Evolutionary conservation across 768 basidiomycete species (phyloP).

Genomic region (Tylopilus sp.): DNA sequence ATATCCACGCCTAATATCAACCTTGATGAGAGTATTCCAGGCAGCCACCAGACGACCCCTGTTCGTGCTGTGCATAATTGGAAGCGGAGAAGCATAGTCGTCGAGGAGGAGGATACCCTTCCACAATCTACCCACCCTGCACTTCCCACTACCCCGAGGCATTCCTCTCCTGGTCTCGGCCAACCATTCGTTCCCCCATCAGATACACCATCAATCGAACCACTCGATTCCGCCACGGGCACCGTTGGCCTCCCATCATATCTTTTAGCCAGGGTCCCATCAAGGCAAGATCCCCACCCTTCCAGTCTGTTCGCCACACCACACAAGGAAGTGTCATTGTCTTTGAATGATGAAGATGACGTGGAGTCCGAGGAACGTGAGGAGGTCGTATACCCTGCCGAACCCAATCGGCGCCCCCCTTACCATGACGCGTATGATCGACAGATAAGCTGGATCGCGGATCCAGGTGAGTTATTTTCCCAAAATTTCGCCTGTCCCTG

Average conservation of each 20-base stretch:
- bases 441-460: constrained; percentile 75
- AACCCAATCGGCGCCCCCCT: constrained; percentile 50
- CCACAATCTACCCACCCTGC: constrained; percentile 37
- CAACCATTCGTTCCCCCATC: constrained; percentile 47
- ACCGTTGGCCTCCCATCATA: constrained; percentile 50
- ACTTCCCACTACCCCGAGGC: constrained; percentile 43
- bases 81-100: constrained; percentile 57
- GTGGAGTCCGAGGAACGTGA: constrained; percentile 42
- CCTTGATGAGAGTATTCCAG: constrained; percentile 28
- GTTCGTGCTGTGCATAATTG: constrained; percentile 37
- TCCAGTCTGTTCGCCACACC: constrained; percentile 74
- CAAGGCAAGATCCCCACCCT: constrained; percentile 57
- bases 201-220: constrained; percentile 47
- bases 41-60: constrained; percentile 33
- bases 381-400: constrained; percentile 60
- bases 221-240: constrained; percentile 42
- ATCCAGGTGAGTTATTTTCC: constrained; percentile 49
- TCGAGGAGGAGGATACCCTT: constrained; percentile 62
- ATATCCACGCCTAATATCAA: constrained; percentile 25
- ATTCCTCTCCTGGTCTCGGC: constrained; percentile 27
- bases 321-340: constrained; percentile 54
- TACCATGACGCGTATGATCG: constrained; percentile 48
- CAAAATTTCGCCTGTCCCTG: constrained; percentile 3
- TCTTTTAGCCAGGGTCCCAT: constrained; percentile 40
- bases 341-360: constrained; percentile 49